A percentile compares a stretch with the other conserved stretches of the same genome.
Conservation (phyloP, 176 grass and related monocot species). For the Poa pratensis region DNA sequence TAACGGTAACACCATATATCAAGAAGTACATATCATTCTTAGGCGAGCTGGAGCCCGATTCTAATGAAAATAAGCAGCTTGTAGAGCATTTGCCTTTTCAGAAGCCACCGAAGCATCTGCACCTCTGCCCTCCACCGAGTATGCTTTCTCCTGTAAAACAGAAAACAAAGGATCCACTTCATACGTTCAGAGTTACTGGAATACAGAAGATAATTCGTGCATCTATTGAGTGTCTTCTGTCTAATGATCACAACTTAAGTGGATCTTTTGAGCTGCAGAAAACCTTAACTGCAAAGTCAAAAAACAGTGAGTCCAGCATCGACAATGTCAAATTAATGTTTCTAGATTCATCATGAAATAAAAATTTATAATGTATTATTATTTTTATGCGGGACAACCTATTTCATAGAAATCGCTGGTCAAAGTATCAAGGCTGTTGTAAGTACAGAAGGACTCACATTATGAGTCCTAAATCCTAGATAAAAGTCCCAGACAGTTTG, state of each 20-base stretch:
- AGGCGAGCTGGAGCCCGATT: background rate
- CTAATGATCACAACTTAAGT: background rate
- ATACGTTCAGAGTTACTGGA: background rate
- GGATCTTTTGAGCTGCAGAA: background rate
- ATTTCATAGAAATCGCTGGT: background rate
- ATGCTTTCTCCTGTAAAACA: slow-evolving; percentile 56
- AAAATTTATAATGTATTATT: background rate
- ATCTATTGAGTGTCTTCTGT: background rate
- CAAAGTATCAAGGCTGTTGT: background rate
- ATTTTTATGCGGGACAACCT: background rate
- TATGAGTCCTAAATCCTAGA: background rate
- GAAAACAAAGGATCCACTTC: background rate
- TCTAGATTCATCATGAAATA: background rate
- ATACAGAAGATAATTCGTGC: background rate
- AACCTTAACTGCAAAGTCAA: background rate
- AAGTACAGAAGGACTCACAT: background rate
- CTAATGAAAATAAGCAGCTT: slow-evolving; percentile 37
- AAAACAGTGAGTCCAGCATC: background rate
- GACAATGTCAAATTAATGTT: background rate
- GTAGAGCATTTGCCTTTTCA: slow-evolving; percentile 53
- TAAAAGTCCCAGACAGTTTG: background rate
- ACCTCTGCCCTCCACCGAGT: slow-evolving; percentile 45
- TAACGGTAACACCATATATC: background rate
- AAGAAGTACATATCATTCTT: background rate
- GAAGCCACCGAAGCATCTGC: slow-evolving; percentile 49